A percentile compares a stretch with the other conserved stretches of the same genome.
phyloP scores from a whole-genome alignment of 345 rosid species.

The Erucastrum elatum region DNA sequence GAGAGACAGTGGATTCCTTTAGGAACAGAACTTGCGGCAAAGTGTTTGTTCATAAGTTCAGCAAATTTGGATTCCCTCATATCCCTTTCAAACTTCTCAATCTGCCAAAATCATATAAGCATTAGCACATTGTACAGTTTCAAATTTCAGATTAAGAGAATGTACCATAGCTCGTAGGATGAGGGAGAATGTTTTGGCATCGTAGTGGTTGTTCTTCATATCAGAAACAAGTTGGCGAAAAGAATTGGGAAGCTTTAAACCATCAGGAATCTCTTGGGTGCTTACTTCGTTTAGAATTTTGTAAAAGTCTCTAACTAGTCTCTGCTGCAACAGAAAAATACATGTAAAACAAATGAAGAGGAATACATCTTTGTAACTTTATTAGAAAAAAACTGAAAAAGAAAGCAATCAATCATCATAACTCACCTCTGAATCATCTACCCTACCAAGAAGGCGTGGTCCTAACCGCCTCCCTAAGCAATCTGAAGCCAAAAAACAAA shows the following conservation, averaged over 20 bases:
- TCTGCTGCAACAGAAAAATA: constrained; percentile 55
- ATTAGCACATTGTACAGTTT: background rate
- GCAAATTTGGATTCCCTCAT: constrained; percentile 88
- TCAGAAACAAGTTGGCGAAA: constrained; percentile 84
- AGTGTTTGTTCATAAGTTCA: constrained; percentile 97
- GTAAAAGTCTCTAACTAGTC: constrained; percentile 83
- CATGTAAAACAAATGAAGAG: constrained; percentile 14
- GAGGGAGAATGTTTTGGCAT: constrained; percentile 82
- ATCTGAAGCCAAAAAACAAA: constrained; percentile 46
- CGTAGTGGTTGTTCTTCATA: constrained; percentile 82
- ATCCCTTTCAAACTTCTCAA: constrained; percentile 89
- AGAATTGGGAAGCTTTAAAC: constrained; percentile 80
- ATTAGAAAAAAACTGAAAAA: background rate
- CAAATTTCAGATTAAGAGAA: background rate
- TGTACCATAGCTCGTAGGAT: constrained; percentile 87
- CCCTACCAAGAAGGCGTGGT: constrained; percentile 85
- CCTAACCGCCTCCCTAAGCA: constrained; percentile 98
- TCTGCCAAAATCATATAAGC: constrained; percentile 47
- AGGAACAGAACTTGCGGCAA: constrained; percentile 98
- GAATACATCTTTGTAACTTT: background rate
- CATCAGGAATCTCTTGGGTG: constrained; percentile 80
- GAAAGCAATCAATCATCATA: constrained; percentile 8
- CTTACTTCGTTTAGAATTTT: constrained; percentile 82
- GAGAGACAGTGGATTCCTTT: constrained; percentile 98
- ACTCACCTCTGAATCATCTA: constrained; percentile 89